Base-by-base conservation (phyloP, 768 basidiomycete genomes). In the Leccinum rimulosum region DNA sequence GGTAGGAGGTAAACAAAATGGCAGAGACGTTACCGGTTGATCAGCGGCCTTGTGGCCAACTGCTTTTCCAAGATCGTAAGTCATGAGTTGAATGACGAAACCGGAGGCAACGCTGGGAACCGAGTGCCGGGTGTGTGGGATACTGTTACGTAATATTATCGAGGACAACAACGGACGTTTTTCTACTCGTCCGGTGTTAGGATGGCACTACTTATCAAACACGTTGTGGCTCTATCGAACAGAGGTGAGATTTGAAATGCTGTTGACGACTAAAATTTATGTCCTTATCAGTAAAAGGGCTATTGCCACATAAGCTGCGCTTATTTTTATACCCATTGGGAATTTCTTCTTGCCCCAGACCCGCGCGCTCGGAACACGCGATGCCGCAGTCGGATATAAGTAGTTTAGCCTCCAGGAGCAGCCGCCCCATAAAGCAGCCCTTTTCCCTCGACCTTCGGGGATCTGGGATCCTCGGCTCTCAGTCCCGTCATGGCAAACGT, bases 31-130 rank as follows among this genome's bases (percentile, higher is more conserved):
- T 63, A 91, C 89, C 35, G 84, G 81, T 58, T 79, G 79, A 55
- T 84, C 78, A 7, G 77, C 73, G 6, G 77, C 70, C 54, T 81
- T 73, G 65, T 78, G 75, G 9, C 90, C 91, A 50, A 92, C 82
- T 25, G 88, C 85, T 74, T 86, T 80, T 3, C 78, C 78, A 27
- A 92, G 83, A 70, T 90, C 85, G 59, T 75, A 73, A 48, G 79
- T 74, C 84, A 86, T 25, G 25, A 25, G 25, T 25, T 25, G 25
- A 3, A 25, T 25, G 25, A 25, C 25, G 25, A 25, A 25, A 50
- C 25, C n/a, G 33, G 50, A 33, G 9, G 15, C n/a, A n/a, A 36
- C 12, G 11, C 22, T 22, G n/a, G n/a, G n/a, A 27, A 10, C 11
- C 30, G 54, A 17, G 14, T 55, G 28, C 12, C 31, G 36, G 2